A percentile compares a stretch with the other conserved stretches of the same genome.
Evolutionary conservation across 805 yeast genomes (phyloP).

Genomic region (Metschnikowia continentalis): DNA sequence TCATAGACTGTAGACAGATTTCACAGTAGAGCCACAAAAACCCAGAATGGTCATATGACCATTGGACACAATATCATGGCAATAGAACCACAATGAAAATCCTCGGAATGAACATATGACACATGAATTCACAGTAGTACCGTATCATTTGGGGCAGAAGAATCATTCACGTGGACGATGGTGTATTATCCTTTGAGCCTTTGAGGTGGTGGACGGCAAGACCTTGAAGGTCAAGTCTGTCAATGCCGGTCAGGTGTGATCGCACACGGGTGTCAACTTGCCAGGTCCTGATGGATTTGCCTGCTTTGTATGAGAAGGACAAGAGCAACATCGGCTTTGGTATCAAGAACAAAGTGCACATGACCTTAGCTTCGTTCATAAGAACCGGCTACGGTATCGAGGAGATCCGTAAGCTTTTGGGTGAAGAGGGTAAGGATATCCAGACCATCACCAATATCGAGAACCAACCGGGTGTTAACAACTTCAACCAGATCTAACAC

Average conservation of each 20-base stretch:
- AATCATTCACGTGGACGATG: constrained; percentile 94
- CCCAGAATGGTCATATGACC: too few relatives aligned
- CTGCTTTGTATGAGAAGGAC: constrained; percentile 97
- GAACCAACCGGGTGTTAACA: constrained; percentile 99
- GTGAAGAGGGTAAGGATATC: constrained; percentile 94
- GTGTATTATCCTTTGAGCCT: constrained; percentile 85
- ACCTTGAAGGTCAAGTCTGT: constrained; percentile 84
- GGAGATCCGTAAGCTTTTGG: constrained; percentile 89
- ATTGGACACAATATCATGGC: too few relatives aligned
- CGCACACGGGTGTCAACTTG: constrained; percentile 98
- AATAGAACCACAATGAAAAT: too few relatives aligned
- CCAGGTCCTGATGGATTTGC: constrained; percentile 99
- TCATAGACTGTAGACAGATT: too few relatives aligned
- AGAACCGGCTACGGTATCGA: constrained; percentile 88
- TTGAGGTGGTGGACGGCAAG: constrained; percentile 71
- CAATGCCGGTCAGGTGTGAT: constrained; percentile 89
- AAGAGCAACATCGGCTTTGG: constrained; percentile 88
- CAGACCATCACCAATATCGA: constrained; percentile 97
- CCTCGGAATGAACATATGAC: too few relatives aligned
- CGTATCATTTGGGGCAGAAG: constrained; percentile 65
- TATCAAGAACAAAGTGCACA: constrained; percentile 95
- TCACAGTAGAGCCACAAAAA: too few relatives aligned
- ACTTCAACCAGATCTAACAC: constrained; percentile 82
- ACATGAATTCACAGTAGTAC: too few relatives aligned
- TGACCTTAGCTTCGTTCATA: constrained; percentile 97